A percentile compares a stretch with the other conserved stretches of the same genome.
Conservation (phyloP, 139 green algal genomes). For the Chlorella sp. region DNA sequence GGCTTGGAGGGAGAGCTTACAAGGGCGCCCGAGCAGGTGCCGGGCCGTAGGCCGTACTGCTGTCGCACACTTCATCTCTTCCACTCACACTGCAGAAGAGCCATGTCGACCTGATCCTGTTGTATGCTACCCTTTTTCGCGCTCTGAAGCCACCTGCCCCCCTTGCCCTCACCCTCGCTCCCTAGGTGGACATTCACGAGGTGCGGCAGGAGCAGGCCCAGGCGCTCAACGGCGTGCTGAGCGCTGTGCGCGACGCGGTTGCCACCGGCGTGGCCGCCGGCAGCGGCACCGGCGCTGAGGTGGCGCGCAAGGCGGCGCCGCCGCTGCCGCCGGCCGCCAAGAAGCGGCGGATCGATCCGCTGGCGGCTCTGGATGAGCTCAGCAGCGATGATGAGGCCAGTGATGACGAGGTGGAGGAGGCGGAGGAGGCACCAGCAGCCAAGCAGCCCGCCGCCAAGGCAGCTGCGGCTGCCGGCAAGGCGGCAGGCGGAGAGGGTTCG, state of each 20-base stretch:
- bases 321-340: too few species aligned
- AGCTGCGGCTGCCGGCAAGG: conserved; percentile 15
- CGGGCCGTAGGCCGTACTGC: too few species aligned
- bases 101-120: too few species aligned
- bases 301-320: too few species aligned
- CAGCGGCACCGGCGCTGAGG: too few species aligned
- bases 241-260: conserved; percentile 51
- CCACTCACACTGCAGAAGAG: too few species aligned
- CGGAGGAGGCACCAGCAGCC: neutral
- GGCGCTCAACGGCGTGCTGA: conserved; percentile 44
- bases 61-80: too few species aligned
- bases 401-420: neutral
- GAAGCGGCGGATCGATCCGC: conserved; percentile 28
- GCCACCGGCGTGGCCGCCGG: conserved; percentile 13
- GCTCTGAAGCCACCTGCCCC: neutral
- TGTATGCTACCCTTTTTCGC: too few species aligned
- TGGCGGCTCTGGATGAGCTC: neutral
- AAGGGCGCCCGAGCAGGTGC: too few species aligned
- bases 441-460: neutral
- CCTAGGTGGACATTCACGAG: conserved; percentile 62
- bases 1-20: too few species aligned
- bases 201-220: conserved; percentile 57
- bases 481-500: neutral
- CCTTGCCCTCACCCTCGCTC: neutral
- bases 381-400: conserved; percentile 22